Evolutionary conservation across 1,139 yeast genomes (phyloP), one percentile per base, ranked within the genome.

Genomic region (Petasospora rhodanensis): DNA sequence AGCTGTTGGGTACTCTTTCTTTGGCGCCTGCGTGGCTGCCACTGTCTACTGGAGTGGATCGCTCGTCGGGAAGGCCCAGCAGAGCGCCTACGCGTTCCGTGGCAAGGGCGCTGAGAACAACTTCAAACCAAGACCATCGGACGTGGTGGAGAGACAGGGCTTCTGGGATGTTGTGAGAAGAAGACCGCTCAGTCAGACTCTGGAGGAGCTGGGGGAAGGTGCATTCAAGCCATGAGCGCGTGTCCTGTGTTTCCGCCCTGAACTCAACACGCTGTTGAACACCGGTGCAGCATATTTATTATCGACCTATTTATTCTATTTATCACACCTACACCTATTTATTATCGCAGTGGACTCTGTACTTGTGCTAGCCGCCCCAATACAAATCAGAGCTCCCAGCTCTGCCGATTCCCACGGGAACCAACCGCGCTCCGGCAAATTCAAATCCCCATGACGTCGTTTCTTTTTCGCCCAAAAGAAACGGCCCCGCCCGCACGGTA

Each of bases 81-180:
- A 46, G 18, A 51, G 61, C 11, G 42, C 50, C 17, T 46, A 38
- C n/a, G 62, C 61, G 26, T 64, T 55, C 38, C 66, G 67, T 37
- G 66, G 63, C 38, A 21, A 32, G 6, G 49, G 47, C 7, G 19
- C 29, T 3, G 42, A 32, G 18, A 46, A 43, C 37, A 35, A 38
- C 26, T 41, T 48, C 31, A 25, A 28, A 3, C 33, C 44, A 10
- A 42, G 37, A 24, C 34, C 38, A 14, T 31, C 37, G 3, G 20
- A 37, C 2, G 37, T 30, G 7, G 40, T 38, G 2, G 44, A 43
- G 29, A 72, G 73, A 55, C 91, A 81, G 61, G 77, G 78, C 23
- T 82, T 82, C 64, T 84, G 89, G 87, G 93, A 83, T 47, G 79
- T 79, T 28, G 76, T 79, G 61, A 76, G 78, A 64, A 78, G 95